phyloP scores from a whole-genome alignment of 2,329 filamentous ascomycete genomes.

The Sclerotiophoma versabilis region DNA sequence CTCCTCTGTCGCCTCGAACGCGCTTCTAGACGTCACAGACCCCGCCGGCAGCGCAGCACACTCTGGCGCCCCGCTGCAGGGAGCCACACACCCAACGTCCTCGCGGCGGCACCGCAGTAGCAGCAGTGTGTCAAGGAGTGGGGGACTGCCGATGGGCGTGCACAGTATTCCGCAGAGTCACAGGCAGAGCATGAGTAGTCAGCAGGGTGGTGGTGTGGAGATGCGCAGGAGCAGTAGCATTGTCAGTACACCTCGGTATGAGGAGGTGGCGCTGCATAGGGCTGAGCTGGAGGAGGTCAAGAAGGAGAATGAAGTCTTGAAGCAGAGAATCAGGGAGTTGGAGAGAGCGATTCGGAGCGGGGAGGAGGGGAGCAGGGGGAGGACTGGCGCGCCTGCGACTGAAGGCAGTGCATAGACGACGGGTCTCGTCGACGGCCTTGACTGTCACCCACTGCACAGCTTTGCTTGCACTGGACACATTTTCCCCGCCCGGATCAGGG shows the following conservation, averaged over 20 bases:
- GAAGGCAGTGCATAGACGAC: neutral
- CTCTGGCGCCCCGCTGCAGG: constrained; percentile 51
- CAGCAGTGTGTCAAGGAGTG: constrained; percentile 57
- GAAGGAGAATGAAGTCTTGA: constrained; percentile 57
- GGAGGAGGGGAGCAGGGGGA: constrained; percentile 42
- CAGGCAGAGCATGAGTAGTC: constrained; percentile 38
- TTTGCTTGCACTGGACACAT: no score
- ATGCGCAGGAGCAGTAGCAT: constrained; percentile 41
- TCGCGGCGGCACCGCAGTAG: constrained; percentile 65
- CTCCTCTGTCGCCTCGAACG: constrained; percentile 62
- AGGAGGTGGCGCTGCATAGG: constrained; percentile 54
- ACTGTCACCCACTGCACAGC: no score
- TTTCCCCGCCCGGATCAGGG: neutral
- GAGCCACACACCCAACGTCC: constrained; percentile 60
- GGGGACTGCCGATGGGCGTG: constrained; percentile 29
- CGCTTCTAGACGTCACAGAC: constrained; percentile 56
- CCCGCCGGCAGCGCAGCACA: constrained; percentile 47
- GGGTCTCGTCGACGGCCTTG: no score
- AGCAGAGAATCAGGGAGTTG: constrained; percentile 56
- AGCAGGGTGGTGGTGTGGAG: constrained; percentile 18
- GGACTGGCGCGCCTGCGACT: constrained; percentile 33
- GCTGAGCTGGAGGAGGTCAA: constrained; percentile 59
- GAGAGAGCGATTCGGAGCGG: constrained; percentile 50
- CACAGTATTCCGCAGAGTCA: constrained; percentile 44
- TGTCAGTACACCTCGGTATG: constrained; percentile 50